A percentile compares a stretch with the other conserved stretches of the same genome.
phyloP scores from a whole-genome alignment of 257 asterid genomes.

The Solanum sitiens region DNA sequence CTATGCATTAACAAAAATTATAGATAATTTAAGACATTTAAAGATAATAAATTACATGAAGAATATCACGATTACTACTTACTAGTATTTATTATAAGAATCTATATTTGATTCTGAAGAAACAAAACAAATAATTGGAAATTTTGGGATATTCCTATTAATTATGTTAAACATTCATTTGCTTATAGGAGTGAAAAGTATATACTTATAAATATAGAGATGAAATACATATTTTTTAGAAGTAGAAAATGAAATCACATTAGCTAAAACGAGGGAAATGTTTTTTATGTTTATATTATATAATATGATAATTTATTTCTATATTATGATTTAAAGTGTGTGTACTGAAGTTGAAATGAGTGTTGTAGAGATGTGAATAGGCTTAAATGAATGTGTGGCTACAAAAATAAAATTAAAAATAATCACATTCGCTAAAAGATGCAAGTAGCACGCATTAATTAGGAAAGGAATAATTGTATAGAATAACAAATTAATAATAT shows the following conservation, averaged over 20 bases:
- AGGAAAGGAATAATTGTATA: no score
- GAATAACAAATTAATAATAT: no score
- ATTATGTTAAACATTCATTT: neutral
- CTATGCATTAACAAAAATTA: no score
- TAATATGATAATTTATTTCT: neutral
- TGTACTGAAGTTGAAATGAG: neutral
- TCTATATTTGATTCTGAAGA: neutral
- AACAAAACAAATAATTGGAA: neutral
- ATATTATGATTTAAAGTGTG: neutral
- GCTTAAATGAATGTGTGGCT: no score
- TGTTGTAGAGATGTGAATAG: no score
- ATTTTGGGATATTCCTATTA: neutral
- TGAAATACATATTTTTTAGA: neutral
- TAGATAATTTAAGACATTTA: no score
- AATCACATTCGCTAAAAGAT: no score
- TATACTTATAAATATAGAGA: neutral
- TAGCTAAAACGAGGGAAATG: neutral
- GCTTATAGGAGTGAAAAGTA: neutral
- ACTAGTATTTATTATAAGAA: neutral
- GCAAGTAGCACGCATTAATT: no score
- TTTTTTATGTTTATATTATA: neutral
- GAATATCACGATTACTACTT: no score
- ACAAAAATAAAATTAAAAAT: no score
- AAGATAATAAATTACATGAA: neutral
- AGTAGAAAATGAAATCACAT: neutral